phyloP scores from a whole-genome alignment of 176 grass and related monocot species.

The sorghum (Sorghum bicolor) region DNA sequence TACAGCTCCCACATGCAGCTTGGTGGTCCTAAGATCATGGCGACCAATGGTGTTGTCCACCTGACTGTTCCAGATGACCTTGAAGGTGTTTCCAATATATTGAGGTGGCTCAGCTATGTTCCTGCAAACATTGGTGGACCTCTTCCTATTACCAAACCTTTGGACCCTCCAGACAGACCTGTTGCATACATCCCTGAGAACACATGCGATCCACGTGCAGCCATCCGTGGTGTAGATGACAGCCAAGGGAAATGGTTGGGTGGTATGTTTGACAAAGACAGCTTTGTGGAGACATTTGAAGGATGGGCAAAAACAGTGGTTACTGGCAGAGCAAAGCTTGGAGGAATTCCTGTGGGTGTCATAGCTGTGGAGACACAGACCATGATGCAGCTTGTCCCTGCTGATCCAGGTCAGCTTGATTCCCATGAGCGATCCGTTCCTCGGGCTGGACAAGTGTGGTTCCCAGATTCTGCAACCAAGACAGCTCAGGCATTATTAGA shows the following conservation, averaged over 20 bases:
- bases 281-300: slow-evolving; percentile 96
- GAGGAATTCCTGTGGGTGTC: slow-evolving; percentile 92
- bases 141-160: slow-evolving; percentile 71
- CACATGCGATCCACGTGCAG: slow-evolving; percentile 83
- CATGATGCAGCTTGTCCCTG: slow-evolving; percentile 84
- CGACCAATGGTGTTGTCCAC: slow-evolving; percentile 94
- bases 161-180: slow-evolving; percentile 79
- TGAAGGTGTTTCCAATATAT: slow-evolving; percentile 84
- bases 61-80: slow-evolving; percentile 93
- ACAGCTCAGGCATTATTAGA: slow-evolving; percentile 92
- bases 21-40: slow-evolving; percentile 99
- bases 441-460: slow-evolving; percentile 96
- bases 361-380: slow-evolving; percentile 97
- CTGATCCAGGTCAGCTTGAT: slow-evolving; percentile 91
- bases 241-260: slow-evolving; percentile 81
- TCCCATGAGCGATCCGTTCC: slow-evolving; percentile 78
- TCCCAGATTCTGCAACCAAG: slow-evolving; percentile 96
- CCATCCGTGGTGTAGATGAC: slow-evolving; percentile 70
- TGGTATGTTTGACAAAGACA: slow-evolving; percentile 94
- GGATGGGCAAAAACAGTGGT: slow-evolving; percentile 97
- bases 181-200: slow-evolving; percentile 88
- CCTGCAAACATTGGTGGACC: slow-evolving; percentile 84
- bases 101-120: slow-evolving; percentile 98
- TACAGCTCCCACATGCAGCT: slow-evolving; percentile 98
- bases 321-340: slow-evolving; percentile 92